Evolutionary conservation across 345 rosid genomes (phyloP), one percentile per base, ranked within the genome.

Genomic region (Brassica cretica): DNA sequence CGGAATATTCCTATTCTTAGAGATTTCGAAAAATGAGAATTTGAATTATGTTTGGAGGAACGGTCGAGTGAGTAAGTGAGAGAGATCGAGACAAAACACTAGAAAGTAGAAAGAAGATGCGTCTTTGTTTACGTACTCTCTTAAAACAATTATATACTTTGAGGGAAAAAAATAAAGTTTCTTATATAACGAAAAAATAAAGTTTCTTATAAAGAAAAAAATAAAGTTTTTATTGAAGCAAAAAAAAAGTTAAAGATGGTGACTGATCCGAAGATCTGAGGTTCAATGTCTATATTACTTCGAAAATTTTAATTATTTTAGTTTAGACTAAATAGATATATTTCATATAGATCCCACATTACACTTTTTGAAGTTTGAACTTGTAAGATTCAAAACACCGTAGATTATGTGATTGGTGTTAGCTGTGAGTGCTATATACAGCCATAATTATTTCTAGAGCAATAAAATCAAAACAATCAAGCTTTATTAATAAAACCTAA

Each of bases 41-140:
- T 80, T 80, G 71, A 75, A 80, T 4, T 19, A 27, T 63, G 64
- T 79, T 68, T 5, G 41, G 76, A 80, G 76, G 76, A 75, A 80
- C 75, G 76, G 76, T 63, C 53, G 77, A 65, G 46, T 63, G 3
- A 56, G 72, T 11, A 49, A 49, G 30, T 59, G 63, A 59, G 39
- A 7, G 51, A 51, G 53, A 64, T 63, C 5, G 64, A 79, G 75
- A 74, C 66, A 79, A 62, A 73, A 33, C 64, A 46, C 39, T 65
- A 16, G 5, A 78, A 78, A 73, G 78, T 67, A 46, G 46, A 5
- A 66, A 62, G 6, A 39, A 56, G 9, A 19, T 58, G 53, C 49
- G 19, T 27, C 72, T 64, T 70, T 49, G 12, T 10, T 3, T 64
- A 53, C 62, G 30, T 59, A 59, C 21, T 64, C 5, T 9, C 27